Conservation (phyloP, 2,329 filamentous ascomycete genomes). For the Fusarium nematophilum region DNA sequence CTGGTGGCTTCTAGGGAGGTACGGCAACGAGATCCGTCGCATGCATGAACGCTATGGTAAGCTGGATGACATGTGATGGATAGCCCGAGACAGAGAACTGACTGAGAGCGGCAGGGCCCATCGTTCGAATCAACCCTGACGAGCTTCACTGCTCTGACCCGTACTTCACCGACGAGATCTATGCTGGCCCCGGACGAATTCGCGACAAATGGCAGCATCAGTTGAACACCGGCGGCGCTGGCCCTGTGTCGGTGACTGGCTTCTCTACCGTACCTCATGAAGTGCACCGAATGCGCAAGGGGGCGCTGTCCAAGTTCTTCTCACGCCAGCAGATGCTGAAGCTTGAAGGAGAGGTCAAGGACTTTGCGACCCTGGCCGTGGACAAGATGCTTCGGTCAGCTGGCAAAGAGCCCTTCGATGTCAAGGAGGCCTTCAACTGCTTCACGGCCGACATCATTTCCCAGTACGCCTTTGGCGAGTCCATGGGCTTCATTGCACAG, state of each 20-base stretch:
- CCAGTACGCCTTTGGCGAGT: conserved; percentile 52
- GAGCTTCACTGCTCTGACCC: conserved; percentile 53
- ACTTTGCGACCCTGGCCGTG: conserved; percentile 40
- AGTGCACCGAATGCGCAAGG: conserved; percentile 47
- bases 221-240: conserved; percentile 23
- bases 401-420: conserved; percentile 45
- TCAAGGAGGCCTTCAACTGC: conserved; percentile 52
- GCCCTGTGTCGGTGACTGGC: conserved; percentile 14
- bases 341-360: conserved; percentile 41
- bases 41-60: conserved; percentile 54
- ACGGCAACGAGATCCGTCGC: conserved; percentile 47
- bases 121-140: conserved; percentile 54
- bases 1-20: conserved; percentile 49
- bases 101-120: conserved; percentile 44
- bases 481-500: conserved; percentile 45
- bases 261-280: conserved; percentile 46
- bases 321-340: conserved; percentile 47
- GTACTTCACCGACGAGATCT: conserved; percentile 53
- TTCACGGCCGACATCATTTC: conserved; percentile 55
- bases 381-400: conserved; percentile 46
- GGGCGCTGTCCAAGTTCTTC: conserved; percentile 49
- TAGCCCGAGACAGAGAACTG: background rate
- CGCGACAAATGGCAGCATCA: conserved; percentile 42
- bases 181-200: conserved; percentile 43
- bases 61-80: too few species aligned